These are phyloP conservation scores for Talaromyces piceae DNA, from an alignment of 2,329 filamentous ascomycete species.

Conservation along the genomic window DNA sequence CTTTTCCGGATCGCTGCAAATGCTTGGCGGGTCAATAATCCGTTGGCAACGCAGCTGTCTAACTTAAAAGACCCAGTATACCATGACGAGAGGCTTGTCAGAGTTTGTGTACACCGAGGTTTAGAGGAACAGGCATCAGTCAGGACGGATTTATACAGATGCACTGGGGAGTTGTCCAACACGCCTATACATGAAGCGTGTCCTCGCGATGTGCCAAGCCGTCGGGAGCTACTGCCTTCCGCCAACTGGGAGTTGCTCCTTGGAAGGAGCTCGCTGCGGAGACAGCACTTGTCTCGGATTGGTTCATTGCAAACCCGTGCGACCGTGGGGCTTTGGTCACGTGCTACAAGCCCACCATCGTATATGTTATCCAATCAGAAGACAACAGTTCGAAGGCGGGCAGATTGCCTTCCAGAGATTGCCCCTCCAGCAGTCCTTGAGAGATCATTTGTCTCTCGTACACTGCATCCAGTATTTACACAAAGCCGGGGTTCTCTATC, in stretches of 20 bases:
- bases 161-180: no score
- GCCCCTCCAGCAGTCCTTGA: slow-evolving; percentile 10
- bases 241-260: no score
- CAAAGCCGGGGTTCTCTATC: no score
- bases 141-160: no score
- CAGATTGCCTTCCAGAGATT: not conserved
- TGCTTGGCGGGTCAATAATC: slow-evolving; percentile 3
- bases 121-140: not conserved
- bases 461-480: not conserved
- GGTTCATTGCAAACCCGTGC: slow-evolving; percentile 2
- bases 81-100: not conserved
- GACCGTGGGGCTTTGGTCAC: not conserved
- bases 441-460: not conserved
- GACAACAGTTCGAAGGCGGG: not conserved
- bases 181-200: slow-evolving; percentile 9
- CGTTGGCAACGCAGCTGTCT: not conserved
- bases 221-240: not conserved
- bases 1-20: slow-evolving; percentile 3
- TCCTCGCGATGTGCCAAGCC: slow-evolving; percentile 9
- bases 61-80: not conserved
- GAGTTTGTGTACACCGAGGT: not conserved
- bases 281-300: not conserved
- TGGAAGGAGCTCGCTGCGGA: not conserved
- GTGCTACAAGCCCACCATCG: not conserved
- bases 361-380: not conserved